Evolutionary conservation across 768 basidiomycete genomes (phyloP).

Genomic region (Strobilomyces confusus): DNA sequence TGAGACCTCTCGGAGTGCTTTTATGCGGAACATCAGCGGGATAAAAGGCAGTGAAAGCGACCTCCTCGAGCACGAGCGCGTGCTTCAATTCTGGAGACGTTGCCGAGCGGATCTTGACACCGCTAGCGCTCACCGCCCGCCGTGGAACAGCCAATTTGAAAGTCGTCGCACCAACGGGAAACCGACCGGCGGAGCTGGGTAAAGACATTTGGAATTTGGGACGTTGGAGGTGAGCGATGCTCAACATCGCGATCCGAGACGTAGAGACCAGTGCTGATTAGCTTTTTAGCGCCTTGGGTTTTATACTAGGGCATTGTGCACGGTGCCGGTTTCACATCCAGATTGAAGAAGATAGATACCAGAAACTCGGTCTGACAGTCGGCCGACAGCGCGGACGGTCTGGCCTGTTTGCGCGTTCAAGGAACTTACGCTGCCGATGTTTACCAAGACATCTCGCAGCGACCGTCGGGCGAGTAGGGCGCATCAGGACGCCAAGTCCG

Average conservation of each 20-base stretch:
- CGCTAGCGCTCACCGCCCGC: constrained; percentile 41
- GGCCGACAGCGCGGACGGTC: too few species aligned
- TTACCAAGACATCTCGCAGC: too few species aligned
- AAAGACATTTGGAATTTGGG: constrained; percentile 36
- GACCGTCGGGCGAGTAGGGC: too few species aligned
- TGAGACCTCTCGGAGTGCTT: constrained; percentile 38
- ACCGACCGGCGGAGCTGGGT: constrained; percentile 41
- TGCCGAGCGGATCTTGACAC: constrained; percentile 33
- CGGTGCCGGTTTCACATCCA: too few species aligned
- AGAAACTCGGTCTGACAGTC: too few species aligned
- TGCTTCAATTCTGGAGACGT: constrained; percentile 27
- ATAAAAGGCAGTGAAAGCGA: constrained; percentile 63
- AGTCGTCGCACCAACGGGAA: constrained; percentile 57
- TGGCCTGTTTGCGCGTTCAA: too few species aligned
- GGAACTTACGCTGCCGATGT: too few species aligned
- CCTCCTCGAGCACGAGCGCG: constrained; percentile 55
- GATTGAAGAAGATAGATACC: too few species aligned
- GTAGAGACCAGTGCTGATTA: not conserved
- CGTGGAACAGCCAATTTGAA: constrained; percentile 46
- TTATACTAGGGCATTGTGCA: too few species aligned
- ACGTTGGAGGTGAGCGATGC: too few species aligned
- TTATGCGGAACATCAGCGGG: constrained; percentile 42
- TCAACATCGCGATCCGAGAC: not conserved
- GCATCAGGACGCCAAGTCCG: too few species aligned
- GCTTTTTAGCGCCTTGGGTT: too few species aligned